Conservation (phyloP, 345 rosid species). For the Gossypium arboreum region DNA sequence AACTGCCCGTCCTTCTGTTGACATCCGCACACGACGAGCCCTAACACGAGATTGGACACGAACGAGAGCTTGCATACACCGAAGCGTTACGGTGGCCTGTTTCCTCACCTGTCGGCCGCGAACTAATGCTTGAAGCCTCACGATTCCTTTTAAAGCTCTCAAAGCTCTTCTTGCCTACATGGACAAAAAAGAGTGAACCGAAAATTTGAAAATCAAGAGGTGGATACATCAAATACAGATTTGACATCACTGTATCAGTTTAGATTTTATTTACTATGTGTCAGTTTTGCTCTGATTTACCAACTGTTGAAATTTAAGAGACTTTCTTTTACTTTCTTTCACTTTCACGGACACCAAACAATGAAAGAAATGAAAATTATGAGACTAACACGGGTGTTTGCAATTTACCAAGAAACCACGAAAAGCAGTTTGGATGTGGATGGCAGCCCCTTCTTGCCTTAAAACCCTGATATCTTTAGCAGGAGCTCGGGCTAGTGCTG, state of each 20-base stretch:
- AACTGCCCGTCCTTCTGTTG: conserved; percentile 78
- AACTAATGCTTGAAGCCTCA: conserved; percentile 90
- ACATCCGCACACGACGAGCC: conserved; percentile 86
- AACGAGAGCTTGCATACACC: conserved; percentile 96
- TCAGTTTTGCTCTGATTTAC: neutral
- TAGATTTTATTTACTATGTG: neutral
- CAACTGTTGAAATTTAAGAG: neutral
- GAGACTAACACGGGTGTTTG: neutral
- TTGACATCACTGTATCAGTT: neutral
- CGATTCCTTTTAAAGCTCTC: conserved; percentile 86
- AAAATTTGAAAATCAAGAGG: neutral
- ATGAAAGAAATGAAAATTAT: neutral
- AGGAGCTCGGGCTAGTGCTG: no score
- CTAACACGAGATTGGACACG: conserved; percentile 89
- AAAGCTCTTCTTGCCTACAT: conserved; percentile 80
- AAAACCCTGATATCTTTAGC: conserved; percentile 56
- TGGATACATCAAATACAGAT: neutral
- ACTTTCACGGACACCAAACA: neutral
- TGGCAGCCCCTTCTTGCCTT: conserved; percentile 84
- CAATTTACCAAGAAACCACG: conserved; percentile 76
- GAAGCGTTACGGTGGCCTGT: conserved; percentile 91
- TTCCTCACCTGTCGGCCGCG: conserved; percentile 94
- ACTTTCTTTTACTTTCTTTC: neutral
- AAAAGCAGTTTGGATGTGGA: conserved; percentile 83
- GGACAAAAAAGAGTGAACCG: neutral